Percentiles rank a stretch among this genome's conserved stretches.
These are phyloP conservation scores for Colletotrichum tamarilloi DNA, from an alignment of 2,329 filamentous ascomycete genomes.

Conservation along the genomic window DNA sequence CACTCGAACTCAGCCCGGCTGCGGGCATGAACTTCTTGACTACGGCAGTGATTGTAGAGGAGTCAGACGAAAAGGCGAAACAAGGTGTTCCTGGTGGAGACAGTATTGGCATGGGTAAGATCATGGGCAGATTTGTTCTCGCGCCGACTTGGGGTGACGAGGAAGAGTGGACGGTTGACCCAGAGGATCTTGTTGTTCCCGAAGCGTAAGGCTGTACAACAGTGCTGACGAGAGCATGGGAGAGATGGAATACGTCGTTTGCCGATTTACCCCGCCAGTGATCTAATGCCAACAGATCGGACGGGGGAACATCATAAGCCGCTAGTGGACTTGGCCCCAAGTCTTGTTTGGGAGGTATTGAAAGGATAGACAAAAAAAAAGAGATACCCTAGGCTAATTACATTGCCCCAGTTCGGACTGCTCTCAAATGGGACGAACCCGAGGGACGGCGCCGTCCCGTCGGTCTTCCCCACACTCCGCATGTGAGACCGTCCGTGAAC, in stretches of 20 bases:
- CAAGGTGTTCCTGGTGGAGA: slow-evolving; percentile 56
- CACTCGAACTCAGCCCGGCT: slow-evolving; percentile 62
- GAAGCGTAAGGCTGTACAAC: background rate
- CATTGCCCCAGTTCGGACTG: slow-evolving; percentile 14
- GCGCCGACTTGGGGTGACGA: slow-evolving; percentile 69
- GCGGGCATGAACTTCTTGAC: slow-evolving; percentile 67
- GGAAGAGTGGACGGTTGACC: slow-evolving; percentile 63
- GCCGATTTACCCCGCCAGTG: background rate
- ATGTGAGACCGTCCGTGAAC: slow-evolving; percentile 17
- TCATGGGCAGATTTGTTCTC: slow-evolving; percentile 71
- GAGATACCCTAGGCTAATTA: slow-evolving; percentile 29
- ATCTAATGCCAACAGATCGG: background rate
- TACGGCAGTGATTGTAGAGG: slow-evolving; percentile 69
- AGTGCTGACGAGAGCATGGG: background rate
- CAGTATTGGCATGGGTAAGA: slow-evolving; percentile 71
- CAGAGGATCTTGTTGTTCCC: slow-evolving; percentile 42
- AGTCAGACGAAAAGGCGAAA: slow-evolving; percentile 63
- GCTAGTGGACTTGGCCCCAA: slow-evolving; percentile 11
- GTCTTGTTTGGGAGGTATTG: background rate
- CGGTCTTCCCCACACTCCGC: slow-evolving; percentile 35
- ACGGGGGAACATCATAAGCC: background rate
- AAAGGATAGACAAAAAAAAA: slow-evolving; percentile 24
- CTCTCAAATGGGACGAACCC: slow-evolving; percentile 24
- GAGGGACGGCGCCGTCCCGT: slow-evolving; percentile 24
- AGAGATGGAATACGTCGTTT: background rate